These are phyloP conservation scores for Candida cerambycidarum DNA, from an alignment of 805 yeast species.

Conservation along the genomic window DNA sequence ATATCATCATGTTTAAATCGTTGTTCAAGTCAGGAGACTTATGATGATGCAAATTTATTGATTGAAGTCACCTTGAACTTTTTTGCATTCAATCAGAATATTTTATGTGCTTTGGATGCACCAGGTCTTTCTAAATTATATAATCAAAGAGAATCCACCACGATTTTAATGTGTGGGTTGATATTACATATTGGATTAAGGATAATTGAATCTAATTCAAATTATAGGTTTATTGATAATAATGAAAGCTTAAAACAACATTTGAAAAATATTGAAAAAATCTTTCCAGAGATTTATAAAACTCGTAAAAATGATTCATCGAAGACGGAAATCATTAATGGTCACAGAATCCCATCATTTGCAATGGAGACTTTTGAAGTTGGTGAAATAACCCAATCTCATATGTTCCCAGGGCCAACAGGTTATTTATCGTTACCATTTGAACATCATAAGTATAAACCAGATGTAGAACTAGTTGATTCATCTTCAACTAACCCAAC, in stretches of 20 bases:
- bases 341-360: background rate
- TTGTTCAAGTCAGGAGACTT: slow-evolving; percentile 27
- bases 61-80: slow-evolving; percentile 18
- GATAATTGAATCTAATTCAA: slow-evolving; percentile 22
- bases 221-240: slow-evolving; percentile 16
- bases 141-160: slow-evolving; percentile 20
- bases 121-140: slow-evolving; percentile 6
- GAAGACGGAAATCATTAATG: background rate
- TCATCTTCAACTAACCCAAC: background rate
- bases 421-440: slow-evolving; percentile 15
- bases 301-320: background rate
- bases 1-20: slow-evolving; percentile 31
- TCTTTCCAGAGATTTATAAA: slow-evolving; percentile 20
- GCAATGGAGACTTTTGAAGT: background rate
- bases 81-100: slow-evolving; percentile 14
- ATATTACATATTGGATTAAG: slow-evolving; percentile 22
- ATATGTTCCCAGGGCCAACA: slow-evolving; percentile 15
- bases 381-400: slow-evolving; percentile 7
- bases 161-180: slow-evolving; percentile 20
- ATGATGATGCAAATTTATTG: slow-evolving; percentile 30
- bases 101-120: slow-evolving; percentile 2
- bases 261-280: slow-evolving; percentile 17
- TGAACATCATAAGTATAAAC: background rate
- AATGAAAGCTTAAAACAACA: slow-evolving; percentile 19
- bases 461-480: background rate